These are phyloP conservation scores for Hortiboletus flavorubellus DNA, from an alignment of 768 basidiomycete genomes.

Conservation along the genomic window DNA sequence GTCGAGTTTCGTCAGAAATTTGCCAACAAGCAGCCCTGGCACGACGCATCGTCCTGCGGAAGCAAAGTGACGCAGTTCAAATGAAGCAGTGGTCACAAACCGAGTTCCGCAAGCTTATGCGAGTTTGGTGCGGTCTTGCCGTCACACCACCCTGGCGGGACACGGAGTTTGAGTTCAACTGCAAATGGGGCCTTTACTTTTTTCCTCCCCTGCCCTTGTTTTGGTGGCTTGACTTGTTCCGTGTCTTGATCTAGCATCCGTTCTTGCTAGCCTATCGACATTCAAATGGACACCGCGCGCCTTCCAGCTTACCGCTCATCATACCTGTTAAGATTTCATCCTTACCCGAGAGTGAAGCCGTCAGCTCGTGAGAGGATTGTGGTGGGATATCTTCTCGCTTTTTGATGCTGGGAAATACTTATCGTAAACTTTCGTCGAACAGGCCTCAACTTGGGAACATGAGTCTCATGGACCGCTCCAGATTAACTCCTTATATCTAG, in stretches of 20 bases:
- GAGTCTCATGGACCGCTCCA: neutral
- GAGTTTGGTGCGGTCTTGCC: slow-evolving; percentile 28
- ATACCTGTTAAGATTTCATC: slow-evolving; percentile 27
- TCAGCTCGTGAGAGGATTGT: slow-evolving; percentile 24
- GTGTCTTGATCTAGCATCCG: neutral
- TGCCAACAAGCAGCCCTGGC: neutral
- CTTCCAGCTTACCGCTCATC: slow-evolving; percentile 30
- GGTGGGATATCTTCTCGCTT: slow-evolving; percentile 15
- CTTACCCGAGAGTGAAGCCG: slow-evolving; percentile 25
- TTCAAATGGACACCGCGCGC: slow-evolving; percentile 13
- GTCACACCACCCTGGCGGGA: slow-evolving; percentile 23
- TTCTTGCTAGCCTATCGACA: neutral
- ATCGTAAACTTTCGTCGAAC: neutral
- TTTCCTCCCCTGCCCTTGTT: neutral
- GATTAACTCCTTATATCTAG: neutral
- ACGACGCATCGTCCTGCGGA: slow-evolving; percentile 6
- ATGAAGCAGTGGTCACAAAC: slow-evolving; percentile 12
- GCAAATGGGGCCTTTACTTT: slow-evolving; percentile 13
- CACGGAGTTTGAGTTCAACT: slow-evolving; percentile 18
- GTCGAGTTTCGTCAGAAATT: neutral
- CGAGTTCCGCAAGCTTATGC: slow-evolving; percentile 17
- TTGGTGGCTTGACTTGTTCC: slow-evolving; percentile 2
- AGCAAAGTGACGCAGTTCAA: slow-evolving; percentile 14
- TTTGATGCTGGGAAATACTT: slow-evolving; percentile 9
- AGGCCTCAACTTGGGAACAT: slow-evolving; percentile 8